Percentiles rank a stretch among this genome's conserved stretches.
Evolutionary conservation across 2,329 filamentous ascomycete species (phyloP).

Genomic region (Penicillium sp.): DNA sequence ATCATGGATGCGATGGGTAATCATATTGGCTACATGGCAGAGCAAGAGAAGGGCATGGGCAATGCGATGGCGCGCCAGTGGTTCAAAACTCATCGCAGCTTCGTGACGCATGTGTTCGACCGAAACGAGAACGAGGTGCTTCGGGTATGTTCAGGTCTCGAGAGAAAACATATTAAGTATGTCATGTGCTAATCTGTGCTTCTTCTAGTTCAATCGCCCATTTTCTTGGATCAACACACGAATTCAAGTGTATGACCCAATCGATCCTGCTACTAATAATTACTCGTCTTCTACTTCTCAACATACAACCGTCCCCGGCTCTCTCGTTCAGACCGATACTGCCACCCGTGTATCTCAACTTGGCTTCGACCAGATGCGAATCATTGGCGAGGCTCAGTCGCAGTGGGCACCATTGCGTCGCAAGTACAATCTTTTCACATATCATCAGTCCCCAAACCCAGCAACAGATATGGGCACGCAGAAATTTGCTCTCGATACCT

Average conservation of each 20-base stretch:
- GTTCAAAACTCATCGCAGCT: slow-evolving; percentile 61
- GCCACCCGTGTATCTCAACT: slow-evolving; percentile 53
- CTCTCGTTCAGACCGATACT: slow-evolving; percentile 39
- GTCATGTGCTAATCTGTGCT: slow-evolving; percentile 8
- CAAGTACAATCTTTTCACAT: slow-evolving; percentile 65
- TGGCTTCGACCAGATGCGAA: slow-evolving; percentile 57
- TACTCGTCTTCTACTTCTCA: slow-evolving; percentile 44
- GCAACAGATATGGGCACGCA: slow-evolving; percentile 38
- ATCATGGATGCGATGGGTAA: slow-evolving; percentile 64
- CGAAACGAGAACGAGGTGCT: slow-evolving; percentile 59
- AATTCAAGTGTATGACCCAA: slow-evolving; percentile 57
- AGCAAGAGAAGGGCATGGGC: slow-evolving; percentile 60
- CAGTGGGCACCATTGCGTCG: slow-evolving; percentile 61
- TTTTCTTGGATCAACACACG: slow-evolving; percentile 63
- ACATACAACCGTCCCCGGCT: slow-evolving; percentile 45
- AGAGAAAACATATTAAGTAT: neutral
- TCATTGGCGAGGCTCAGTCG: slow-evolving; percentile 63
- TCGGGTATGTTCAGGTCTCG: slow-evolving; percentile 35
- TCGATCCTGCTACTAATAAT: slow-evolving; percentile 34
- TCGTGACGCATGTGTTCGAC: slow-evolving; percentile 66
- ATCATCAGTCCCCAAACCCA: slow-evolving; percentile 45
- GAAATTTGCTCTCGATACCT: slow-evolving; percentile 43
- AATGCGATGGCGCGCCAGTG: slow-evolving; percentile 58
- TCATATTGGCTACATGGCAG: slow-evolving; percentile 63
- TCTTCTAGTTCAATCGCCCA: slow-evolving; percentile 55